Conservation (phyloP, 306 rosid species). For the Elaeagnus macrophylla region DNA sequence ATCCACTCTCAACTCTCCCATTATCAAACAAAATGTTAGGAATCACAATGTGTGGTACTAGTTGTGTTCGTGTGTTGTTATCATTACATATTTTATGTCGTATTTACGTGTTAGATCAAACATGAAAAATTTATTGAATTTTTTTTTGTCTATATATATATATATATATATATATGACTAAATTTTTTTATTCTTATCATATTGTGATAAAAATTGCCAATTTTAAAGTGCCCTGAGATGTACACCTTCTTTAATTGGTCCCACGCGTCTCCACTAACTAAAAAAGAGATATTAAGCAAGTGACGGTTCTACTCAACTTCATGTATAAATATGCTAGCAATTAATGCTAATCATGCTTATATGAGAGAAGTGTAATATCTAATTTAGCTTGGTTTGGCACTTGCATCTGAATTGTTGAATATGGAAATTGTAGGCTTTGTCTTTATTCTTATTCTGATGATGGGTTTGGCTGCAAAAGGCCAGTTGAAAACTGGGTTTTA, state of each 20-base stretch:
- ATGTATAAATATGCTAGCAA: slow-evolving; percentile 27
- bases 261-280: slow-evolving; percentile 25
- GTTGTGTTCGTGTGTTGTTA: too few species aligned
- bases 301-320: neutral
- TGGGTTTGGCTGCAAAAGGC: slow-evolving; percentile 27
- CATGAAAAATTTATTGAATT: too few species aligned
- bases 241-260: neutral
- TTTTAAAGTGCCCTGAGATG: neutral
- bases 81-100: too few species aligned
- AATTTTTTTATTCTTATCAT: too few species aligned
- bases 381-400: too few species aligned
- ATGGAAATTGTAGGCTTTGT: slow-evolving; percentile 27
- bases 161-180: too few species aligned
- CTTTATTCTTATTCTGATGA: slow-evolving; percentile 26
- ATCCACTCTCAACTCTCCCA: neutral
- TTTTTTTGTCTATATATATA: too few species aligned
- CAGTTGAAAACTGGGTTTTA: slow-evolving; percentile 56
- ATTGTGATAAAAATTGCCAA: too few species aligned
- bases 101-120: too few species aligned
- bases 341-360: neutral
- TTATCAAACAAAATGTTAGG: neutral
- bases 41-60: too few species aligned
- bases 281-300: neutral
- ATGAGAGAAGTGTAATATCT: slow-evolving; percentile 8
- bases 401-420: neutral